These are phyloP conservation scores for Blastocystis sp. DNA, from an alignment of 352 stramenopile genomes.

Conservation along the genomic window DNA sequence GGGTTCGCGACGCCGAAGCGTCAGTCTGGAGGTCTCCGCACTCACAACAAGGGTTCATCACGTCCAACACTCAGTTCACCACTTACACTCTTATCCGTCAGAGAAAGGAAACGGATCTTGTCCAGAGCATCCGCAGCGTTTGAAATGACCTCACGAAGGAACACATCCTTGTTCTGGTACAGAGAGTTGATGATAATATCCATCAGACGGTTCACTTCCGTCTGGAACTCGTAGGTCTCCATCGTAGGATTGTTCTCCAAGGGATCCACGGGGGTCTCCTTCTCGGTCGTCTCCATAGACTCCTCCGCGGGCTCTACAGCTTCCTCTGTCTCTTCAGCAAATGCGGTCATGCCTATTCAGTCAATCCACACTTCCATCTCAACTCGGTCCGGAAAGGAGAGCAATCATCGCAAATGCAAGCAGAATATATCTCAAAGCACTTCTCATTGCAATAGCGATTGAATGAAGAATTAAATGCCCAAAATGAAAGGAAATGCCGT, in stretches of 20 bases:
- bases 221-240: constrained; percentile 81
- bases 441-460: background rate
- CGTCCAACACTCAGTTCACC: background rate
- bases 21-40: background rate
- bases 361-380: background rate
- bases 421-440: background rate
- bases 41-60: background rate
- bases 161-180: constrained; percentile 92
- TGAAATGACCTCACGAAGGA: constrained; percentile 94
- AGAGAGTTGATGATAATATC: constrained; percentile 99
- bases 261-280: background rate
- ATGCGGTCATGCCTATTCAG: background rate
- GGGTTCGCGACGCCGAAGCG: constrained; percentile 64
- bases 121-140: constrained; percentile 94
- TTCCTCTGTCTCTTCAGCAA: constrained; percentile 17
- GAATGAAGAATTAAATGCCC: no score
- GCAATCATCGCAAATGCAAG: background rate
- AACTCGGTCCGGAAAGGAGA: background rate
- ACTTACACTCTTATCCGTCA: constrained; percentile 71
- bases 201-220: constrained; percentile 92
- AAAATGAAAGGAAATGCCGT: no score
- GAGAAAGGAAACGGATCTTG: no score
- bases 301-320: no score
- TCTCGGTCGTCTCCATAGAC: no score
- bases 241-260: background rate